phyloP scores from a whole-genome alignment of 78 protist genomes.

The Dictyostelium citrinum region DNA sequence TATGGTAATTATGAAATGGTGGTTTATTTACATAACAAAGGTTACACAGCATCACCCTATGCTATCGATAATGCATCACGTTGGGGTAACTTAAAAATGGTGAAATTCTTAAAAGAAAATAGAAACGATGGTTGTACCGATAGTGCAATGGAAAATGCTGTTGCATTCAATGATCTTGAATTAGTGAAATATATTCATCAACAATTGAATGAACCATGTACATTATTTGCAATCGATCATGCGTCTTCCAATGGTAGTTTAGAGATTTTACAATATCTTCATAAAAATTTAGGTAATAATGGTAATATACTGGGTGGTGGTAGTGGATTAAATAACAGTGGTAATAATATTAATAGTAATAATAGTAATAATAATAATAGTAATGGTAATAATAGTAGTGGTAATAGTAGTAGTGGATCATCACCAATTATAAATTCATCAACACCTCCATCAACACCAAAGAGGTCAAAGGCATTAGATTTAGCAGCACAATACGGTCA shows the following conservation, averaged over 20 bases:
- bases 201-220: background rate
- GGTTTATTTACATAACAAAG: background rate
- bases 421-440: background rate
- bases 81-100: background rate
- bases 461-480: background rate
- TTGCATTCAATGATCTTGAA: background rate
- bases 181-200: slow-evolving; percentile 5
- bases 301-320: background rate
- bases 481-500: slow-evolving; percentile 12
- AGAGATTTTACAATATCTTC: slow-evolving; percentile 3
- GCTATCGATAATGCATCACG: background rate
- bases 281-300: background rate
- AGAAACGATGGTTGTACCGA: background rate
- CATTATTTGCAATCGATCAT: background rate
- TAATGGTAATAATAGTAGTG: background rate
- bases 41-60: background rate
- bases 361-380: background rate
- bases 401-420: background rate
- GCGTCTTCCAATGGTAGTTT: background rate
- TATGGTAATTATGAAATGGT: background rate
- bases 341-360: background rate
- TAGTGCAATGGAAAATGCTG: background rate
- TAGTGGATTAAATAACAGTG: background rate
- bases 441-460: background rate
- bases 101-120: background rate